Evolutionary conservation across 1,284 basidiomycete genomes (phyloP), one percentile per base, ranked within the genome.

Genomic region (Sanghuangporus baumii): DNA sequence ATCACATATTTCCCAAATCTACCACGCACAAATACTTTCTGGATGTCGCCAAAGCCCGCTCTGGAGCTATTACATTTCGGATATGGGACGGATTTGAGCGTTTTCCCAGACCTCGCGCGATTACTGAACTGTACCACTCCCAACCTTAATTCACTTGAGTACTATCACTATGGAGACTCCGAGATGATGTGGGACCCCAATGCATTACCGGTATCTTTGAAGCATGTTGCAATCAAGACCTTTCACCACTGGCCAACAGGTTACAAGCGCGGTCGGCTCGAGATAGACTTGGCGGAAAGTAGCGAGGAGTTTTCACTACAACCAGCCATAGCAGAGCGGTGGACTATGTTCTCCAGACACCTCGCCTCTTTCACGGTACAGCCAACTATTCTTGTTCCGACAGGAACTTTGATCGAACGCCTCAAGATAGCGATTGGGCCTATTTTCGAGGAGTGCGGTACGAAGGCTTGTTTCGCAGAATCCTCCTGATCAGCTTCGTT

Each of bases 141-240:
- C 4, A 57, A 54, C 31, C 37, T 62, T 23, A 46, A 43, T 6
- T 4, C 46, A 7, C 46, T 62, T 50, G 61, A 62, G 48, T 62
- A 57, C n/a, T 58, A 62, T 54, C 55, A 62, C 38, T 62, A 48
- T 38, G 61, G 61, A 41, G 37, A 40, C 18, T 31, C 43, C 34
- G 61, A 62, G 38, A 54, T 58, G 55, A 18, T 36, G 16, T 62
- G 61, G 61, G 50, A 57, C 36, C 55, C 61, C 12, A 50, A 40
- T n/a, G 31, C 41, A 12, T 36, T 62, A 46, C 61, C 61, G 3
- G 26, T 2, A n/a, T 57, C 61, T 26, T 26, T 62, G 40, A 52
- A 62, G 47, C 9, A 36, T 18, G 61, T 62, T 47, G 31, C 37
- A 9, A 52, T 62, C 55, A 62, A 58, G 56, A 52, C 56, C 16